Base-by-base conservation (phyloP, 2,329 filamentous ascomycete genomes). In the Fusarium succisae region DNA sequence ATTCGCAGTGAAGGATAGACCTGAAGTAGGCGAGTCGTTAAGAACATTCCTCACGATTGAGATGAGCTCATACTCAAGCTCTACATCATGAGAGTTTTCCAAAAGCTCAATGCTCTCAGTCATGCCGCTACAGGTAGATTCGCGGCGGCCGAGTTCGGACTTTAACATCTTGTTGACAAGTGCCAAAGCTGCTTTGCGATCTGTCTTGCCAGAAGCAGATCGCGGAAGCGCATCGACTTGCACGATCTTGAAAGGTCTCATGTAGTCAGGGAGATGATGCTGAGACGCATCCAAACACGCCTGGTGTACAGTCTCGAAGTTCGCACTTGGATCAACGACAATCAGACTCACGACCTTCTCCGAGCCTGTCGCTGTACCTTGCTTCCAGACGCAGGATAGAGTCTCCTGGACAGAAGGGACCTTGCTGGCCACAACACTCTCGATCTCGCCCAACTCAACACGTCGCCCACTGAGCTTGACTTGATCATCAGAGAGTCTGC, bases 401-500 rank as follows among this genome's bases (percentile, higher is more conserved):
- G 59, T 65, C 5, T 70, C 54, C 1, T 38, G 57, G 2, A 73
- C 30, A 0, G 22, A 9, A 0, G 47, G 35, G 2, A 48, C 58
- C 12, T 47, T 72, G 9, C 69, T 70, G 1, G 54, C 64, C 1
- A 73, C 6, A 8, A 65, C 37, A 12, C 64, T 70, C 28, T 72
- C 70, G 22, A 72, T 60, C n/a, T 72, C 70, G 3, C 70, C 58
- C 8, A 72, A 24, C 20, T 72, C 69, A 4, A 70, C 69, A 13
- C 70, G 69, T 20, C 70, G 55, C 3, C 70, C 70, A 18, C 69
- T 72, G 6, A 72, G 57, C 28, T 72, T 72, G 14, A 72, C 70
- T 17, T 72, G 70, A 6, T 57, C 70, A 24, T 70, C 64, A 3
- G 69, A 73, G 8, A 73, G 64, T 7, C 70, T 65, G 2, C 70